Percentiles rank a stretch among this genome's conserved stretches.
phyloP scores from a whole-genome alignment of 148 eudicot genomes.

The Cornus controversa region DNA sequence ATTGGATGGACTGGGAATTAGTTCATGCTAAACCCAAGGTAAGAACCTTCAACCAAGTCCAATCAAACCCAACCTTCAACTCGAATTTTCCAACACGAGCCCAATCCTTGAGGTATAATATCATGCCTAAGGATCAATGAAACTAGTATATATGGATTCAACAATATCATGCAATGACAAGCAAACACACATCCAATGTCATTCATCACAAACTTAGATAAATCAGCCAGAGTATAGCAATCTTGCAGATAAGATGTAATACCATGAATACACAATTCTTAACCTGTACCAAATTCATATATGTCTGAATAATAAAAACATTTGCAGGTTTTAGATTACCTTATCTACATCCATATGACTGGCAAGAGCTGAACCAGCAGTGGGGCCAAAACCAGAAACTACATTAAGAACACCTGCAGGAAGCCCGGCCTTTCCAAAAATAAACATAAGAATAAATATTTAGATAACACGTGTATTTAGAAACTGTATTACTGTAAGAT shows the following conservation, averaged over 20 bases:
- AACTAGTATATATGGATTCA: no score
- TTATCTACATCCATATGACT: slow-evolving; percentile 67
- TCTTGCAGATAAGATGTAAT: neutral
- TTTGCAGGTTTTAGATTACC: slow-evolving; percentile 27
- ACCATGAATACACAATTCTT: neutral
- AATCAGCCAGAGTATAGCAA: neutral
- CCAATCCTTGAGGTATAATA: no score
- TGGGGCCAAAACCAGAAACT: slow-evolving; percentile 58
- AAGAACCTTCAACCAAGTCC: no score
- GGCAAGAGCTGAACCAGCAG: slow-evolving; percentile 64
- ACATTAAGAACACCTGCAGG: slow-evolving; percentile 66
- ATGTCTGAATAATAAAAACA: neutral
- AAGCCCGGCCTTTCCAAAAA: slow-evolving; percentile 48
- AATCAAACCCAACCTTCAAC: no score
- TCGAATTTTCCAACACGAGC: no score
- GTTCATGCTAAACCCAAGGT: no score
- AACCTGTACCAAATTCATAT: neutral
- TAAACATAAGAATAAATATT: neutral
- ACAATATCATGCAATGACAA: neutral
- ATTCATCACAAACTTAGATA: neutral
- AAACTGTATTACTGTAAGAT: neutral
- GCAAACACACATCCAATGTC: neutral
- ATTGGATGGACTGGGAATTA: no score
- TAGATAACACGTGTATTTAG: neutral
- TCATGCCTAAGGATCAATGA: no score